Evolutionary conservation across 202 grass and related monocot genomes (phyloP).

Genomic region (Cymbopogon flexuosus): DNA sequence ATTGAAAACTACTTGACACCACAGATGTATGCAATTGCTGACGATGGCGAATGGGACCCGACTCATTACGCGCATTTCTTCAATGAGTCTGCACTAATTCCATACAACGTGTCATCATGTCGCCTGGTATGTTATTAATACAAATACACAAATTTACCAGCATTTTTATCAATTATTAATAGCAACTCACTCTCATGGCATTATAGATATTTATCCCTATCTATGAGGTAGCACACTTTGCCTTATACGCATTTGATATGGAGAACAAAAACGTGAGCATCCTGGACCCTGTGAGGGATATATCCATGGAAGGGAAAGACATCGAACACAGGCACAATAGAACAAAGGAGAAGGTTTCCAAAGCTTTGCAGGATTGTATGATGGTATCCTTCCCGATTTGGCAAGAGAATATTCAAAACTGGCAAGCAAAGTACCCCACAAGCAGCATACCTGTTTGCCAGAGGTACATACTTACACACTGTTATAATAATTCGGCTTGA

Average conservation of each 20-base stretch:
- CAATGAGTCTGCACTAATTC: neutral
- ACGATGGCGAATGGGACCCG: neutral
- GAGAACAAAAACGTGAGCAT: neutral
- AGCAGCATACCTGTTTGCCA: too few species aligned
- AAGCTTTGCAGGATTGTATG: too few species aligned
- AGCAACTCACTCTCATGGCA: neutral
- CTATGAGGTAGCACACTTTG: neutral
- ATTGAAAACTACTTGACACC: too few species aligned
- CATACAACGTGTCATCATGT: neutral
- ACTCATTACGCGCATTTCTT: neutral
- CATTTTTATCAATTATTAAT: neutral
- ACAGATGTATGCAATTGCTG: neutral
- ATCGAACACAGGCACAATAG: too few species aligned
- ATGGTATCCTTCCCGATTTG: too few species aligned
- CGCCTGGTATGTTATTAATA: neutral
- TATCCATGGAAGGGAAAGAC: too few species aligned
- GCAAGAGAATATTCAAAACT: too few species aligned
- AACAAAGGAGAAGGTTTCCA: too few species aligned
- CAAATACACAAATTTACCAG: accelerated
- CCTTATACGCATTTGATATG: neutral
- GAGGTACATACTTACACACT: too few species aligned
- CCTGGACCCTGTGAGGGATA: neutral
- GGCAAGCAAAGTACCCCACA: too few species aligned
- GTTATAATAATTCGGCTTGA: too few species aligned
- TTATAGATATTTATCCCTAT: neutral